Conservation (phyloP, 2,329 filamentous ascomycete species). For the Penicillium italicum region DNA sequence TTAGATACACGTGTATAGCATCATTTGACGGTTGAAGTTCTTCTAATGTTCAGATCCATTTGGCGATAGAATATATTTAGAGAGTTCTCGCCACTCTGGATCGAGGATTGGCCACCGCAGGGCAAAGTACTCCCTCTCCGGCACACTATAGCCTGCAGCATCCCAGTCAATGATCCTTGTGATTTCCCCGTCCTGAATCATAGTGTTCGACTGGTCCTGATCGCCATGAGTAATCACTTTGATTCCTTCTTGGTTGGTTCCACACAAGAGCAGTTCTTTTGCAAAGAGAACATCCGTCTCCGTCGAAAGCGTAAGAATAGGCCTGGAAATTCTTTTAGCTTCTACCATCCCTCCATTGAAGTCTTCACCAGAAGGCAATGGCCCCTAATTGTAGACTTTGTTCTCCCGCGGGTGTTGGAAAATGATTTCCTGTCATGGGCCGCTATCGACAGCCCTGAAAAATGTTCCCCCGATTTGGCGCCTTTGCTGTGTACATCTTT, state of each 20-base stretch:
- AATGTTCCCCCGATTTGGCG: neutral
- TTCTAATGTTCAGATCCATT: neutral
- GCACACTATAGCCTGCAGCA: neutral
- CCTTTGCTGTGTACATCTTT: neutral
- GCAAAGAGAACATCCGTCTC: neutral
- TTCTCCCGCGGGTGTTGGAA: neutral
- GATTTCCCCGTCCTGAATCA: neutral
- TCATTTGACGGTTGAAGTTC: neutral
- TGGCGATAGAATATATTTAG: neutral
- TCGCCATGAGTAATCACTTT: neutral
- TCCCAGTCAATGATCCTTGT: neutral
- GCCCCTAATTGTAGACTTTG: neutral
- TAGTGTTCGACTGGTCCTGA: neutral
- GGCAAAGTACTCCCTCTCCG: neutral
- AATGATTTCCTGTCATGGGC: neutral
- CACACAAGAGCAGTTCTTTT: neutral
- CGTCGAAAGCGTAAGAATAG: neutral
- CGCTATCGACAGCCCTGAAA: neutral
- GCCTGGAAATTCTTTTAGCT: neutral
- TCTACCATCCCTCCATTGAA: neutral
- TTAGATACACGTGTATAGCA: no score
- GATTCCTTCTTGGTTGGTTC: neutral
- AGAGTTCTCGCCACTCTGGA: neutral
- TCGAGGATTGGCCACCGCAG: neutral
- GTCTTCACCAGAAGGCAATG: neutral